Conservation (phyloP, 2,329 filamentous ascomycete genomes). For the Ophiobolus disseminans region DNA sequence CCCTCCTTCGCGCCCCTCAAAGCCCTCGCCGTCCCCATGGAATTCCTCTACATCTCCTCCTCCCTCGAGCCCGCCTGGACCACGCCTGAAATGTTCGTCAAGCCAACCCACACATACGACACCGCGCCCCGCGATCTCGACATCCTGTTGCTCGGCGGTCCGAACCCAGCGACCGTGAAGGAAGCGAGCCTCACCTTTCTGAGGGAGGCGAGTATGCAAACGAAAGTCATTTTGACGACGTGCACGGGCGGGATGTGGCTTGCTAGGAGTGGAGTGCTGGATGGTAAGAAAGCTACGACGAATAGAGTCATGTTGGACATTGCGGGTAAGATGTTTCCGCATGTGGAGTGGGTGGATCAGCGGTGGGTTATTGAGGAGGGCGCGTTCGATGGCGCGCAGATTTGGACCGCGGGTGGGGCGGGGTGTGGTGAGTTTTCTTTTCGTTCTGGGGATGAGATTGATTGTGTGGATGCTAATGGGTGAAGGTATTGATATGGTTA, state of each 20-base stretch:
- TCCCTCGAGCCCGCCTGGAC: conserved; percentile 40
- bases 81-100: conserved; percentile 42
- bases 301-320: conserved; percentile 42
- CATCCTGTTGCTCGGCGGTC: conserved; percentile 51
- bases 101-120: conserved; percentile 52
- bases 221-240: conserved; percentile 48
- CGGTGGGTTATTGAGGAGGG: conserved; percentile 49
- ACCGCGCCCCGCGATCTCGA: conserved; percentile 52
- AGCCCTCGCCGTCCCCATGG: conserved; percentile 37
- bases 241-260: conserved; percentile 52
- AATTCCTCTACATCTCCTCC: conserved; percentile 51
- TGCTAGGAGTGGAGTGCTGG: conserved; percentile 45
- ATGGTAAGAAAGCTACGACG: conserved; percentile 51
- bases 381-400: conserved; percentile 39
- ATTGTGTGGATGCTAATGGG: conserved; percentile 11
- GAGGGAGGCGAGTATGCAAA: conserved; percentile 45
- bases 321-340: conserved; percentile 40
- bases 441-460: not conserved
- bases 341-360: conserved; percentile 49
- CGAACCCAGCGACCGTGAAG: conserved; percentile 38
- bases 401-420: conserved; percentile 52
- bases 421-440: conserved; percentile 40
- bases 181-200: conserved; percentile 47
- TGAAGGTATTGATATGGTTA: conserved; percentile 34
- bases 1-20: conserved; percentile 20